Evolutionary conservation across 768 basidiomycete species (phyloP).

Genomic region (Fomitopsis serialis): DNA sequence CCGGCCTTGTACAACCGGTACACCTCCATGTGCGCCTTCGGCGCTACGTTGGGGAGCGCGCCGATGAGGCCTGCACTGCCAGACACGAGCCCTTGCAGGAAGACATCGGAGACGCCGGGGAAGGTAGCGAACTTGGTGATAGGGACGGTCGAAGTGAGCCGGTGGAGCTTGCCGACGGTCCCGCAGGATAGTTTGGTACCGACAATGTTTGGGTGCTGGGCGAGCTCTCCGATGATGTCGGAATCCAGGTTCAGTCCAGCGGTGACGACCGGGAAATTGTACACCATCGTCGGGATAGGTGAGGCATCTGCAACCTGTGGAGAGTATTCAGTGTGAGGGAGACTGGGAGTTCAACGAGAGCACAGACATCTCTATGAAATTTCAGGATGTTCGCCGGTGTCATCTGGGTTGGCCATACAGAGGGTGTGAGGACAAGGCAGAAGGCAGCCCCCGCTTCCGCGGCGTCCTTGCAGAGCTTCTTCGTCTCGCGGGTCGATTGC

Average conservation of each 20-base stretch:
- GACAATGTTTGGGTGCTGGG: conserved; percentile 78
- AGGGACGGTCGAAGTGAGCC: conserved; percentile 57
- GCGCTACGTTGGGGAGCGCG: conserved; percentile 33
- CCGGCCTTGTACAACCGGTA: conserved; percentile 47
- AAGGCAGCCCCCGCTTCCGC: conserved; percentile 80
- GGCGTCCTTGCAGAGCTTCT: conserved; percentile 64
- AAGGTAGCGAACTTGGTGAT: conserved; percentile 59
- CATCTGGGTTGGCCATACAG: conserved; percentile 66
- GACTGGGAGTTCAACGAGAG: background rate
- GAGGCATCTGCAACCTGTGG: conserved; percentile 61
- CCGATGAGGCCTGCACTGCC: conserved; percentile 41
- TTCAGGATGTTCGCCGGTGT: conserved; percentile 53
- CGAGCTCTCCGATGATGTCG: conserved; percentile 63
- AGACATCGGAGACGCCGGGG: conserved; percentile 69
- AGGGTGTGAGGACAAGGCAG: conserved; percentile 70
- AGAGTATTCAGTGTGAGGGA: conserved; percentile 2
- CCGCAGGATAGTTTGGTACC: conserved; percentile 85
- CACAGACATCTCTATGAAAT: conserved; percentile 57
- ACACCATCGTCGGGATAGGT: conserved; percentile 71
- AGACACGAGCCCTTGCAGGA: conserved; percentile 39
- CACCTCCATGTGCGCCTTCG: conserved; percentile 50
- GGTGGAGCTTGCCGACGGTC: conserved; percentile 78
- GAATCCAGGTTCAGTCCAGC: conserved; percentile 84
- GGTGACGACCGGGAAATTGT: conserved; percentile 81
- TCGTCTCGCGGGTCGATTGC: conserved; percentile 73